Evolutionary conservation across 352 stramenopile species (phyloP).

Genomic region (Phytophthora sojae): DNA sequence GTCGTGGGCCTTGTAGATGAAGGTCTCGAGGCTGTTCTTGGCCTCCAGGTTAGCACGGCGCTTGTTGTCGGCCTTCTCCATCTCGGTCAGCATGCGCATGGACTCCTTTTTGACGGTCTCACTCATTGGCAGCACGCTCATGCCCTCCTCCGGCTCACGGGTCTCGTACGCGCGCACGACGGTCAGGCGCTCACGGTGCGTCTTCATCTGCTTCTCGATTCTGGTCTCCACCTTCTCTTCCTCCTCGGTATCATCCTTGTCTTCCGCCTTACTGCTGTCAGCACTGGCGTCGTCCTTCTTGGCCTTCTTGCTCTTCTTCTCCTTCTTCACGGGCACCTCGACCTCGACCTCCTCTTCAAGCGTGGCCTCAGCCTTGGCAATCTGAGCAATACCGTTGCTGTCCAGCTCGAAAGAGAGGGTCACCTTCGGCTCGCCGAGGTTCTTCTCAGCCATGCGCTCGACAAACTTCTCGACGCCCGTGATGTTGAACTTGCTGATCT

Average conservation of each 20-base stretch:
- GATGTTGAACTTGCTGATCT: constrained; percentile 94
- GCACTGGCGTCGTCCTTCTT: constrained; percentile 48
- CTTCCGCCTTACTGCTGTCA: constrained; percentile 41
- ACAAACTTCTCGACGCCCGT: constrained; percentile 92
- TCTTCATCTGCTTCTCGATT: constrained; percentile 92
- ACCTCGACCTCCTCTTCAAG: constrained; percentile 89
- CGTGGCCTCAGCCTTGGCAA: constrained; percentile 94
- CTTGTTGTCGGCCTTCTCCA: constrained; percentile 76
- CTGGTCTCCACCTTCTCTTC: constrained; percentile 44
- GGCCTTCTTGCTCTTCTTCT: constrained; percentile 64
- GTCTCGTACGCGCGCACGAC: constrained; percentile 56
- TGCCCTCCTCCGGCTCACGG: constrained; percentile 38
- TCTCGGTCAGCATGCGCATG: constrained; percentile 68
- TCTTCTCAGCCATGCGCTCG: constrained; percentile 90
- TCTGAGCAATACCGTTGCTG: constrained; percentile 89
- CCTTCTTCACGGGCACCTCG: constrained; percentile 68
- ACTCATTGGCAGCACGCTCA: constrained; percentile 76
- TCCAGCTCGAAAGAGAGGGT: constrained; percentile 95
- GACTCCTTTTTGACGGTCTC: constrained; percentile 69
- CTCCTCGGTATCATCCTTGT: constrained; percentile 53
- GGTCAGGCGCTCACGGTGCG: constrained; percentile 78
- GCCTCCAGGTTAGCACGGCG: constrained; percentile 78
- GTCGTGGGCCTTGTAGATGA: constrained; percentile 94
- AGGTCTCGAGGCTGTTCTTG: constrained; percentile 94
- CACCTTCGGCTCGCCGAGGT: constrained; percentile 92